Conservation (phyloP, 2,329 filamentous ascomycete genomes). For the Aspergillus sp. region DNA sequence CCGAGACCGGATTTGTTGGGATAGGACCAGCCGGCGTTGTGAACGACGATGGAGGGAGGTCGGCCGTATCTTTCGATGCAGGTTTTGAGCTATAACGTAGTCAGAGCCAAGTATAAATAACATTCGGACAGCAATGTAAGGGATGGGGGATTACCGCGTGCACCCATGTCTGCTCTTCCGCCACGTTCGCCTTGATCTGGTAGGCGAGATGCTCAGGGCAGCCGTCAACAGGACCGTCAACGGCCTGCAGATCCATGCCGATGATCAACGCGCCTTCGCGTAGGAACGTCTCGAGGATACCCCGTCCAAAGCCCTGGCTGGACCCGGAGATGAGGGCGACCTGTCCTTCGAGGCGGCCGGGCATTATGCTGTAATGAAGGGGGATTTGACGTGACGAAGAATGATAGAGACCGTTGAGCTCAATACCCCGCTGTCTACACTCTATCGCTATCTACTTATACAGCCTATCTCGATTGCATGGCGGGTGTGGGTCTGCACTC, state of each 20-base stretch:
- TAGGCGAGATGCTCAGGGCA: neutral
- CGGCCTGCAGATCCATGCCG: neutral
- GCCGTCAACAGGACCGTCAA: neutral
- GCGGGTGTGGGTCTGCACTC: neutral
- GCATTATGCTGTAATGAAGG: too few relatives aligned
- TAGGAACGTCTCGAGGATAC: neutral
- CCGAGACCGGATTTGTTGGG: constrained; percentile 15
- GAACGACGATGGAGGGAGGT: constrained; percentile 13
- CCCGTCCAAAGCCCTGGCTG: neutral
- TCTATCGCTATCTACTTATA: too few relatives aligned
- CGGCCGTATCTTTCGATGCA: neutral
- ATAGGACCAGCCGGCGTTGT: constrained; percentile 16
- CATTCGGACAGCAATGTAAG: too few relatives aligned
- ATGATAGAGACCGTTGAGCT: neutral
- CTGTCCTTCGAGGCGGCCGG: neutral
- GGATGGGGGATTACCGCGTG: neutral
- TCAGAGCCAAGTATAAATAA: neutral
- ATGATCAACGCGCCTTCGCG: neutral
- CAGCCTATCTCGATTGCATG: too few relatives aligned
- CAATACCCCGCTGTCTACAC: too few relatives aligned
- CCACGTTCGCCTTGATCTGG: neutral
- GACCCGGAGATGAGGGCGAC: neutral
- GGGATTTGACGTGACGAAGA: too few relatives aligned
- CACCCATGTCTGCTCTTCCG: neutral
- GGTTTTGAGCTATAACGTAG: neutral